Base-by-base conservation (phyloP, 208 protist genomes). In the Acanthamoeba sp. region DNA sequence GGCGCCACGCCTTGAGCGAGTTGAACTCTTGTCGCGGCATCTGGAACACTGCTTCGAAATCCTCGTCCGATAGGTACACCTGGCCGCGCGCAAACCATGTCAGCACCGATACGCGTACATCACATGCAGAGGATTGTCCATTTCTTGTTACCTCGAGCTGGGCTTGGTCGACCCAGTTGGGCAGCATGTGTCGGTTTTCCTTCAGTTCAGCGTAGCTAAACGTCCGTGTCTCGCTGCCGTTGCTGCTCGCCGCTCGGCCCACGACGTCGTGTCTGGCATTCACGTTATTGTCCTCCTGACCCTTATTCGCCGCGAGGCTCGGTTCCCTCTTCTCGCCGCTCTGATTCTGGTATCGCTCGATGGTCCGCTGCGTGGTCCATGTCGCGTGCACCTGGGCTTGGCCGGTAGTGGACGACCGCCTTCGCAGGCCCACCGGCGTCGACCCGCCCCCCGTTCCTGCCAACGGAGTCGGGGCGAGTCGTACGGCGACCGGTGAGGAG, bases 11-110 rank as follows among this genome's bases (percentile, higher is more conserved):
- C 48, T 89, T 89, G 55, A 89, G 55, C 4, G 82, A 42, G 34
- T 62, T 52, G 82, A 89, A 89, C 55, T 89, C 50, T n/a, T 34
- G 22, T 32, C 82, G 45, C 20, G 82, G 29, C 82, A 89, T 89
- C 34, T 66, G 20, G 50, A 89, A 69, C 50, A 89, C 82, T 12
- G 20, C 34, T 7, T 24, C 32, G 12, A 89, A 89, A 12, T 64
- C 82, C n/a, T 89, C 82, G 24, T 89, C 82, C 2, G 82, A 89
- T 6, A 89, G 82, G 34, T 89, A 89, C 12, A 38, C 55, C 78
- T 88, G 20, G 0, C 14, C 4, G 62, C 29, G 45, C 45, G 12
- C 45, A 50, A 50, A 4, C 45, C 4, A 4, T 12, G 12, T 12
- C 45, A 50, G 9, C 45, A 50, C 45, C 45, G 45, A n/a, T n/a